phyloP scores from a whole-genome alignment of 192 early-diverging fungal species.

The Paraglomus occultum region DNA sequence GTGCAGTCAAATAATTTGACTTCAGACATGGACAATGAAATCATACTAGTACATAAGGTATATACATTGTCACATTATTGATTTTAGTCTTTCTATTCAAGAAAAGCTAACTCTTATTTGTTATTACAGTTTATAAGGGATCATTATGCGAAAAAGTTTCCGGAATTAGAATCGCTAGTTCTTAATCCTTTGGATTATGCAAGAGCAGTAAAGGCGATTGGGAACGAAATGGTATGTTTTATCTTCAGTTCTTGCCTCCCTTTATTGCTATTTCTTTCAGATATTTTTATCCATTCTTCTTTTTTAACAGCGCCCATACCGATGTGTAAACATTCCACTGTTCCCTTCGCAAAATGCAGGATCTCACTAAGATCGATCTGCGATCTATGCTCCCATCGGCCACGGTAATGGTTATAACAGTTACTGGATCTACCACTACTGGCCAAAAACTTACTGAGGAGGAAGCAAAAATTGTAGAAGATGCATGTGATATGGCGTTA shows the following conservation, averaged over 20 bases:
- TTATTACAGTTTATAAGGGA: conserved; percentile 75
- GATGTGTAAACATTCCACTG: conserved; percentile 10
- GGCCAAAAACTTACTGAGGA: conserved; percentile 62
- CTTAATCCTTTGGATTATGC: conserved; percentile 87
- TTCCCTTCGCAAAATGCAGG: conserved; percentile 36
- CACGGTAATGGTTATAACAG: conserved; percentile 87
- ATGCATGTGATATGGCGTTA: conserved; percentile 77
- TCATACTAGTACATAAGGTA: conserved; percentile 84
- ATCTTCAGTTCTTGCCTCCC: conserved; percentile 1
- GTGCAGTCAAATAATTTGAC: conserved; percentile 83
- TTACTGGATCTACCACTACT: conserved; percentile 83
- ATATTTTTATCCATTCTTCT: conserved; percentile 1
- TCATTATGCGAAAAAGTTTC: conserved; percentile 85
- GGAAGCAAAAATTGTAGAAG: conserved; percentile 63
- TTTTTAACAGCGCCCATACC: conserved; percentile 6
- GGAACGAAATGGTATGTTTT: conserved; percentile 49
- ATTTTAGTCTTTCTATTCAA: background rate
- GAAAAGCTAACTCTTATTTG: background rate
- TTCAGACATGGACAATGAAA: conserved; percentile 85
- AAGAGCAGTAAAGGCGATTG: conserved; percentile 78
- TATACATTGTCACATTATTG: background rate
- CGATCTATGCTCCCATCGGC: conserved; percentile 76
- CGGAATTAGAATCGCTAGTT: conserved; percentile 90
- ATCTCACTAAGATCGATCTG: conserved; percentile 80
- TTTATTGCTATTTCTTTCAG: too few species aligned